Conservation (phyloP, 1,284 basidiomycete genomes). For the Chalciporus piperatoides region DNA sequence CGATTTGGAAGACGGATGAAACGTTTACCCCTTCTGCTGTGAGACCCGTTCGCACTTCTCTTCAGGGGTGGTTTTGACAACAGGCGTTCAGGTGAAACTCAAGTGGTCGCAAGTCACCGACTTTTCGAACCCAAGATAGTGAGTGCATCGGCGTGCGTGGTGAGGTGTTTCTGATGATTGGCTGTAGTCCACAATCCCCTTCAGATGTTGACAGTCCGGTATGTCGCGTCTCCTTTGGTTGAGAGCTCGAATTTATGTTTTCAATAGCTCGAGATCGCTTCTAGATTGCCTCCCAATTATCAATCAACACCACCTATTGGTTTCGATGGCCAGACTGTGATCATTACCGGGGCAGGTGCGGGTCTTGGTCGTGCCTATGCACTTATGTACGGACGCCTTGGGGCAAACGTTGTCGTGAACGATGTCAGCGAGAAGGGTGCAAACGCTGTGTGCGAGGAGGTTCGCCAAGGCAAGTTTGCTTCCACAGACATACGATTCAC, state of each 20-base stretch:
- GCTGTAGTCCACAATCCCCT: conserved; percentile 59
- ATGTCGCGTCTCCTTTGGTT: conserved; percentile 12
- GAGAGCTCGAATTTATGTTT: conserved; percentile 2
- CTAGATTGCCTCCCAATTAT: conserved; percentile 65
- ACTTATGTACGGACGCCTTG: conserved; percentile 84
- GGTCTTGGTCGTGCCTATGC: conserved; percentile 94
- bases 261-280: conserved; percentile 66
- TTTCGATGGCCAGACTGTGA: conserved; percentile 88
- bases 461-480: conserved; percentile 60
- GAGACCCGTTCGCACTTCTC: conserved; percentile 23
- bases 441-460: conserved; percentile 81
- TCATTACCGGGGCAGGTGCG: conserved; percentile 92
- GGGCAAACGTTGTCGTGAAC: conserved; percentile 96
- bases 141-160: conserved; percentile 26
- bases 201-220: conserved; percentile 71
- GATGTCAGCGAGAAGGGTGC: conserved; percentile 90
- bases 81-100: conserved; percentile 57
- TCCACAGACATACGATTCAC: neutral
- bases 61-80: conserved; percentile 1
- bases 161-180: conserved; percentile 5
- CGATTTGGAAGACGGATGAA: conserved; percentile 87
- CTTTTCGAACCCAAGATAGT: conserved; percentile 78
- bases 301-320: conserved; percentile 73
- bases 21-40: conserved; percentile 95
- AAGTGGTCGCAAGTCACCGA: conserved; percentile 82